Base-by-base conservation (phyloP, 2,329 filamentous ascomycete genomes). In the Arthroderma uncinatum region DNA sequence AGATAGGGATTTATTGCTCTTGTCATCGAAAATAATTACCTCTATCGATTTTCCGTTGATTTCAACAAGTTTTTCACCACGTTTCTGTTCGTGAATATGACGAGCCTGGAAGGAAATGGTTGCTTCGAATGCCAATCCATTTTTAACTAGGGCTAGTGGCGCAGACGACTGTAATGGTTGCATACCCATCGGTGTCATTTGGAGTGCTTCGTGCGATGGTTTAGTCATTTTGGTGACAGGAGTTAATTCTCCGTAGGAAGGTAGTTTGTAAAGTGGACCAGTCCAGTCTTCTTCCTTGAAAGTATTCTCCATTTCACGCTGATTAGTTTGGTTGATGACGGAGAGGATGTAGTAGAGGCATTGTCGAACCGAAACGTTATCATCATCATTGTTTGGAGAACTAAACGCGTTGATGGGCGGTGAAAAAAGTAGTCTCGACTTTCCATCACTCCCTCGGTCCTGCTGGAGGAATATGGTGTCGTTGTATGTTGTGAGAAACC, bases 391-490 rank as follows among this genome's bases (percentile, higher is more conserved):
- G 28, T 30, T 3, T 30, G n/a, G n/a, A 33, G 28, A n/a, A n/a
- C 30, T 47, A 12, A 23, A 4, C 4, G 39, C 16, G 14, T 33
- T 21, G 48, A 60, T 60, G 0, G 59, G 59, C 6, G 4, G 2
- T 2, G 57, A 50, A 23, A 57, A 21, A n/a, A 47, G 48, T 34
- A 60, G 30, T 2, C n/a, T 14, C 3, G 50, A 25, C 23, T 53
- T 23, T 5, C 14, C 37, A n/a, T 52, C 52, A 1, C 10, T 2
- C 9, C 14, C 2, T 14, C 54, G 0, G 2, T 42, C 52, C 39
- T 61, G 59, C 16, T 33, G 28, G n/a, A 61, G 37, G 21, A 61
- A 61, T 19, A 61, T 56, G n/a, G 59, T 61, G 21, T 55, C 9
- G 25, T 59, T 23, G 33, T 61, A 61, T 2, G 57, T 61, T 19